Conservation (phyloP, 768 basidiomycete genomes). For the Podaxis sp. region DNA sequence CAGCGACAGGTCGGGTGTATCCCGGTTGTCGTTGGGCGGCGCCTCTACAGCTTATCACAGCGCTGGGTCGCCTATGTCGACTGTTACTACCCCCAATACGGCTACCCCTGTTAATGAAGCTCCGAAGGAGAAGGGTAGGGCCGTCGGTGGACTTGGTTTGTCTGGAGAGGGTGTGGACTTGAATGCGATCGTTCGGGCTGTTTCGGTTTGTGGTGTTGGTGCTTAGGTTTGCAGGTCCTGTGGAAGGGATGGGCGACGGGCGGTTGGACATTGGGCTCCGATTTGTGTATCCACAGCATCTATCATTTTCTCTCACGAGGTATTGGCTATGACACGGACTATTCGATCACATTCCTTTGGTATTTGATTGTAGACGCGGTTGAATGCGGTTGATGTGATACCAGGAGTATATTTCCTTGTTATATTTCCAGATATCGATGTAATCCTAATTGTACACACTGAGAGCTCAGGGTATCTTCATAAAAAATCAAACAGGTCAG, state of each 20-base stretch:
- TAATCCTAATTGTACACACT: no score
- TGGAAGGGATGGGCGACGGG: background rate
- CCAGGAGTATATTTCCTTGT: background rate
- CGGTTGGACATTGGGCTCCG: background rate
- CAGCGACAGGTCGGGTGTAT: conserved; percentile 10
- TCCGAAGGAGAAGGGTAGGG: conserved; percentile 1
- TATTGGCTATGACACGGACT: background rate
- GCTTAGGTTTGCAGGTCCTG: background rate
- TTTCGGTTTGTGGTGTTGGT: conserved; percentile 5
- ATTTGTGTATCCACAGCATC: background rate
- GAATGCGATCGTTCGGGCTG: conserved; percentile 4
- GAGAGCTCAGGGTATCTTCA: no score
- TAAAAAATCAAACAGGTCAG: no score
- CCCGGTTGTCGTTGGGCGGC: conserved; percentile 1
- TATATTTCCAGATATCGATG: background rate
- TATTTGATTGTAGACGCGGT: background rate
- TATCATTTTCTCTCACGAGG: background rate
- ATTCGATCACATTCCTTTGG: background rate
- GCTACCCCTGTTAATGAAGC: conserved; percentile 8
- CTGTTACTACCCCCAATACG: background rate
- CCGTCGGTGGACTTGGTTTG: background rate
- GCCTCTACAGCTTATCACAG: background rate
- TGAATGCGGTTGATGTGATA: no score
- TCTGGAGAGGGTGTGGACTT: conserved; percentile 1
- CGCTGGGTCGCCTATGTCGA: conserved; percentile 1